These are phyloP conservation scores for Anisogramma anomala DNA, from an alignment of 2,329 filamentous ascomycete genomes.

Conservation along the genomic window DNA sequence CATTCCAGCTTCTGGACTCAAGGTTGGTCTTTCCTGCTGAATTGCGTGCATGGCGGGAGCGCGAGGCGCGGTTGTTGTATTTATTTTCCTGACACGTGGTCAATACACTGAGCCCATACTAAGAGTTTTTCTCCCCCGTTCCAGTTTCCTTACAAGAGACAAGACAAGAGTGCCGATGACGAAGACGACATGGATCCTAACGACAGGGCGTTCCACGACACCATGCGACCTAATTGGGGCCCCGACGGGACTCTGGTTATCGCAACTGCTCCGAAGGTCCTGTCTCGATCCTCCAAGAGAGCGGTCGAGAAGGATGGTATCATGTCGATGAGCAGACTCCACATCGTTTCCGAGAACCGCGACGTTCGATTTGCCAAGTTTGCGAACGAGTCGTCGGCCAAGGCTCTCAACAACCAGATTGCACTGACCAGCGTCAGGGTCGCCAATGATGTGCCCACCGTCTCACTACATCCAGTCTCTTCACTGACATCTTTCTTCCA, in stretches of 20 bases:
- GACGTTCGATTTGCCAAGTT: constrained; percentile 56
- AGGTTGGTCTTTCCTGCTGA: constrained; percentile 64
- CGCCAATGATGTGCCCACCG: constrained; percentile 48
- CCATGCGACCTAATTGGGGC: constrained; percentile 70
- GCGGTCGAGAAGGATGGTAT: constrained; percentile 31
- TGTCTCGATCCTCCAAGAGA: constrained; percentile 11
- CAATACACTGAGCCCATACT: constrained; percentile 29
- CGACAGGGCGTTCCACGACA: constrained; percentile 59
- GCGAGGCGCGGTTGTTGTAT: constrained; percentile 16
- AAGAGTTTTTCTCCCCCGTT: constrained; percentile 31
- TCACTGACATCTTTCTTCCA: constrained; percentile 39
- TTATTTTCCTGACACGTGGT: constrained; percentile 21
- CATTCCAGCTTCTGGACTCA: constrained; percentile 53
- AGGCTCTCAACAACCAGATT: constrained; percentile 44
- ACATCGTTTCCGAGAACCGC: constrained; percentile 50
- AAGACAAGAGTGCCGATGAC: constrained; percentile 54
- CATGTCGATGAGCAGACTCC: constrained; percentile 41
- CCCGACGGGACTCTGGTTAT: constrained; percentile 58
- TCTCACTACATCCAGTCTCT: constrained; percentile 34
- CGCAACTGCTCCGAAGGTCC: constrained; percentile 13
- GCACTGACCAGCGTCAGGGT: constrained; percentile 41
- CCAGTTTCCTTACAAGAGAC: constrained; percentile 82
- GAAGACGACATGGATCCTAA: constrained; percentile 50
- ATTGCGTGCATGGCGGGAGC: constrained; percentile 22
- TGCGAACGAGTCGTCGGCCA: constrained; percentile 44